A percentile compares a stretch with the other conserved stretches of the same genome.
These are phyloP conservation scores for Bauhinia variegata DNA, from an alignment of 306 rosid species.

Conservation along the genomic window DNA sequence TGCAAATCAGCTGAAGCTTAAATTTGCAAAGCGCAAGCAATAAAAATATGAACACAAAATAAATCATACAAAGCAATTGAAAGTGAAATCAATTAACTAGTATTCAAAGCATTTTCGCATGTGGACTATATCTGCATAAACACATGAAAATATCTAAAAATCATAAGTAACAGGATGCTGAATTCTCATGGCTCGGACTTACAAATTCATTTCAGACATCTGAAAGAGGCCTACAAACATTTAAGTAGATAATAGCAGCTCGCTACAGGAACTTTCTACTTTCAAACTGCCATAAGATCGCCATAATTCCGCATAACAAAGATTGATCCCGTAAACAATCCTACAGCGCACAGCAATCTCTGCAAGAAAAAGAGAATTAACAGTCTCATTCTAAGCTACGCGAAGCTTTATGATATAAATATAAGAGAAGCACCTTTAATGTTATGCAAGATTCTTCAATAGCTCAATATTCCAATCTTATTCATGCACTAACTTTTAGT, in stretches of 20 bases:
- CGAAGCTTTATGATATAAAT: not conserved
- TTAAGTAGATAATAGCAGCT: conserved; percentile 29
- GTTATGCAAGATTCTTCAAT: not conserved
- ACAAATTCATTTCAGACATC: conserved; percentile 30
- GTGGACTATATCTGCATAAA: not conserved
- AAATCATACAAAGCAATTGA: not conserved
- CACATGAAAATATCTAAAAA: conserved; percentile 8
- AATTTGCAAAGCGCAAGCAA: too few species aligned
- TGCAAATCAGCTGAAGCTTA: not conserved
- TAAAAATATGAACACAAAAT: not conserved
- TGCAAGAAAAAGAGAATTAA: conserved; percentile 26
- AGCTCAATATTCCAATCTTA: not conserved
- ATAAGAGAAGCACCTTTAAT: not conserved
- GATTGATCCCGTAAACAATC: conserved; percentile 76
- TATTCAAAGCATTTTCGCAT: conserved; percentile 19
- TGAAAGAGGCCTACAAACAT: not conserved
- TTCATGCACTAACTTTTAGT: not conserved
- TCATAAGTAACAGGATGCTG: conserved; percentile 8
- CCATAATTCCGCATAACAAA: conserved; percentile 76
- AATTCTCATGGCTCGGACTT: conserved; percentile 34
- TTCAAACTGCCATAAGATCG: conserved; percentile 86
- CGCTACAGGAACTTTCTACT: conserved; percentile 24
- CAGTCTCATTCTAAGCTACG: not conserved
- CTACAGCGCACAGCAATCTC: conserved; percentile 77
- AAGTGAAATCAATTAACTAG: conserved; percentile 21